Evolutionary conservation across 2,329 filamentous ascomycete genomes (phyloP).

Genomic region (Pseudogymnoascus sp.): DNA sequence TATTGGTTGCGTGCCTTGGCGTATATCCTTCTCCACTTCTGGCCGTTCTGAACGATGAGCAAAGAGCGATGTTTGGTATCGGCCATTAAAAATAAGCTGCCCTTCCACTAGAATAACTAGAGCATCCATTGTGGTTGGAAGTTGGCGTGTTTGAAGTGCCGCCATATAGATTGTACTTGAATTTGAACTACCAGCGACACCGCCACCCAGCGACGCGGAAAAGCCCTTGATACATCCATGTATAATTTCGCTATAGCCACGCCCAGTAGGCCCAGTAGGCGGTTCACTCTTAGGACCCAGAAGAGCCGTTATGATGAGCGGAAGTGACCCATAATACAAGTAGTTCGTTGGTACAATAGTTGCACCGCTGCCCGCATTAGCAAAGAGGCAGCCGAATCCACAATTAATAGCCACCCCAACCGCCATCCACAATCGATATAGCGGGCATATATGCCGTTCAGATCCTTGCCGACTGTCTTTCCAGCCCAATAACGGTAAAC

Average conservation of each 20-base stretch:
- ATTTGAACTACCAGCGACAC: neutral
- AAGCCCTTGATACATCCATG: neutral
- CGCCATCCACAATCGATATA: neutral
- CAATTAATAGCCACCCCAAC: neutral
- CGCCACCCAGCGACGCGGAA: no score
- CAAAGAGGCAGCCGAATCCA: neutral
- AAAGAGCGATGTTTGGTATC: neutral
- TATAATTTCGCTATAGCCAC: neutral
- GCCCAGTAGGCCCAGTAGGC: neutral
- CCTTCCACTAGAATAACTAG: neutral
- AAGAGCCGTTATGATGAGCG: neutral
- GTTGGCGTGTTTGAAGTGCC: neutral
- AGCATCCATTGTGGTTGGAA: neutral
- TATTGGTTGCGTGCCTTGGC: neutral
- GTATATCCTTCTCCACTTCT: neutral
- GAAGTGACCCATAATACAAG: neutral
- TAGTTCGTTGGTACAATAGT: neutral
- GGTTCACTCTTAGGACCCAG: neutral
- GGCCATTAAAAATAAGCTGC: neutral
- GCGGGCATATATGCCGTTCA: neutral
- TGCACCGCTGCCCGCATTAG: neutral
- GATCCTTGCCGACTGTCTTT: neutral
- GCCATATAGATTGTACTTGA: neutral
- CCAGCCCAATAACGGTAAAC: neutral
- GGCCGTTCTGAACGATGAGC: neutral